Evolutionary conservation across 768 basidiomycete species (phyloP), one percentile per base, ranked within the genome.

Genomic region (Nevesoporus exiguus): DNA sequence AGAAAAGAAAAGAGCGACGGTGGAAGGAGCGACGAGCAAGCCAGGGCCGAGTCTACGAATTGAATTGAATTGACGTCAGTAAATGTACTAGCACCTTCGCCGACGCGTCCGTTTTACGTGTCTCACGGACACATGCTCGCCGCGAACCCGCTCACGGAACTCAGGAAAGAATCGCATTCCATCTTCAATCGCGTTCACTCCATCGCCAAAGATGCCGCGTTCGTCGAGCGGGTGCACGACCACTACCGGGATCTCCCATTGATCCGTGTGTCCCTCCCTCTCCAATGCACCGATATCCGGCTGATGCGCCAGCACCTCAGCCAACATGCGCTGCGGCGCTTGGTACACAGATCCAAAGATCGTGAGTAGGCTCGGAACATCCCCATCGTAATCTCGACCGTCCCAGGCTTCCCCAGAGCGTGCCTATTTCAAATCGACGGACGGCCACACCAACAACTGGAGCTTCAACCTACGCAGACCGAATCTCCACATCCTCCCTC

Each of bases 361-460:
- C 52, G 85, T 84, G 64, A 63, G 78, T 61, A 5, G 2, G 0
- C n/a, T 21, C 17, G 37, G 13, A 39, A 46, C 24, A 0, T 14
- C 6, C n/a, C 25, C 27, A 19, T 22, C 21, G 21, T 30, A n/a
- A 6, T 17, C 9, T 14, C 22, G 14, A 34, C 36, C 21, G 2
- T 9, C 9, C 17, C 52, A 67, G 63, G 49, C 57, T 17, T 53
- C 60, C 36, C 8, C 52, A 5, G 55, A 65, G 17, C 33, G 56
- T 5, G 91, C 84, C 15, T 98, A 93, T 74, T 98, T 90, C 79
- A 96, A 96, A 64, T 93, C 92, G 0, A 94, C 90, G 0, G 92
- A 95, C 61, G 93, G 93, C 0, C 93, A 95, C 63, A 85, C 80
- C 55, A 79, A 81, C 42, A 87, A 89, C 65, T 96, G 93, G 92